Base-by-base conservation (phyloP, 176 grass and related monocot species). In the Hyparrhenia diplandra region DNA sequence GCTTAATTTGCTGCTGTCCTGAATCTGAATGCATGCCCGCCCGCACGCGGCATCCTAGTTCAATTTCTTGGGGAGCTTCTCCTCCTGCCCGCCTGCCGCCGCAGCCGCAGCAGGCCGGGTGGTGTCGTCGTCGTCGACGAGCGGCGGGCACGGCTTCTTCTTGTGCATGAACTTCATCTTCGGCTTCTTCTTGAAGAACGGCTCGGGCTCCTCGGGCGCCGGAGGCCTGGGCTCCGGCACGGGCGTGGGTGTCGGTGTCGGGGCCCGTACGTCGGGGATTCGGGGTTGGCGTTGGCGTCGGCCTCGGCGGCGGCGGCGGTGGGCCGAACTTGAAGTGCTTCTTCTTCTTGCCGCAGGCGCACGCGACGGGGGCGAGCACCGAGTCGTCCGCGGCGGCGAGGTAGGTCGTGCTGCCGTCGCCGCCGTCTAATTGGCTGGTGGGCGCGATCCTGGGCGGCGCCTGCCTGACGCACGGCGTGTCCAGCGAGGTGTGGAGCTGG, bases 81-180 rank as follows among this genome's bases (percentile, higher is more conserved):
- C 28, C 5, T 66, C 20, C 6, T 67, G 14, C 75, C 47, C n/a
- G n/a, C 73, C 58, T 6, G 37, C 12, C n/a, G n/a, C 5, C 24
- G 40, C 6, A 40, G 77, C 35, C 35, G 34, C 30, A 4, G 63
- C 64, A 8, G 78, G 76, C 62, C 58, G 61, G 12, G 77, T 20
- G 5, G 67, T 14, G 8, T 51, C 80, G 64, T 72, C 82, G 21
- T 82, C 87, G 47, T 80, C 81, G 37, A 36, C 67, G 45, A 78
- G 86, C 71, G 87, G 87, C 77, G 87, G 87, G 77, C 87, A 89
- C 43, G 87, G 87, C 77, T 89, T 89, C 87, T 85, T 89, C 87
- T 72, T 89, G 87, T 85, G 82, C 82, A 89, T 77, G 55, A 89
- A 43, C 72, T 89, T 85, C n/a, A n/a, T n/a, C n/a, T n/a, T n/a